These are phyloP conservation scores for Nitzschia sp. DNA, from an alignment of 108 stramenopile genomes.

Conservation along the genomic window DNA sequence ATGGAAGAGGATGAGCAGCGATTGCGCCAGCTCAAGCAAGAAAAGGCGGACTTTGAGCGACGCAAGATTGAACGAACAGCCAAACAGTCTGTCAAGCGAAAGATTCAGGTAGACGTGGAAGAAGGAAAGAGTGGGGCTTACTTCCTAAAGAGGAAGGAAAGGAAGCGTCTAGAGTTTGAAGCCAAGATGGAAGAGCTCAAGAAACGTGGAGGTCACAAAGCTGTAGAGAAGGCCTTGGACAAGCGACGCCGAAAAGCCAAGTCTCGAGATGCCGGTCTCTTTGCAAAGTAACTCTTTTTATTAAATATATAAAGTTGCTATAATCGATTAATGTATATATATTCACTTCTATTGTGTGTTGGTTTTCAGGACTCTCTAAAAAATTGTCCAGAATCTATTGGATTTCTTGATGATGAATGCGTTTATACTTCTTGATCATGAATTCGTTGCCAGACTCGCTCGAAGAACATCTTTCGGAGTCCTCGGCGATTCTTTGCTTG, in stretches of 20 bases:
- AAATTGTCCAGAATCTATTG: too few relatives aligned
- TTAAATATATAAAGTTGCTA: too few relatives aligned
- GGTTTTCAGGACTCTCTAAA: too few relatives aligned
- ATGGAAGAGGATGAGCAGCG: constrained; percentile 68
- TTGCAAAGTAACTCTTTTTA: constrained; percentile 39
- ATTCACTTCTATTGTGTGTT: too few relatives aligned
- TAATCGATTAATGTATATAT: too few relatives aligned
- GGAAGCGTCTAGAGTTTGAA: constrained; percentile 70
- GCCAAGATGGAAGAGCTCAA: constrained; percentile 85
- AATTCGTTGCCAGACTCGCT: constrained; percentile 37
- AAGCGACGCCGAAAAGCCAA: constrained; percentile 84
- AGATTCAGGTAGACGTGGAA: constrained; percentile 69
- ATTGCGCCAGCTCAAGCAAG: constrained; percentile 60
- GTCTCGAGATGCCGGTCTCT: constrained; percentile 60
- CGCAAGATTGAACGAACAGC: constrained; percentile 63
- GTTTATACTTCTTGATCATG: constrained; percentile 1
- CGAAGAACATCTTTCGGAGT: constrained; percentile 64
- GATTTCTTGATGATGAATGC: too few relatives aligned
- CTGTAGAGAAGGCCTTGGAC: constrained; percentile 78
- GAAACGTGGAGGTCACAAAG: constrained; percentile 75
- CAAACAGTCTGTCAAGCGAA: constrained; percentile 69
- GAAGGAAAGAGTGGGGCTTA: constrained; percentile 57
- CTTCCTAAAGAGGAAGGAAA: constrained; percentile 75
- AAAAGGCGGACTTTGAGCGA: constrained; percentile 62
- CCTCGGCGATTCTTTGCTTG: constrained; percentile 54